Conservation (phyloP, 306 rosid species). For the Albizia julibrissin region DNA sequence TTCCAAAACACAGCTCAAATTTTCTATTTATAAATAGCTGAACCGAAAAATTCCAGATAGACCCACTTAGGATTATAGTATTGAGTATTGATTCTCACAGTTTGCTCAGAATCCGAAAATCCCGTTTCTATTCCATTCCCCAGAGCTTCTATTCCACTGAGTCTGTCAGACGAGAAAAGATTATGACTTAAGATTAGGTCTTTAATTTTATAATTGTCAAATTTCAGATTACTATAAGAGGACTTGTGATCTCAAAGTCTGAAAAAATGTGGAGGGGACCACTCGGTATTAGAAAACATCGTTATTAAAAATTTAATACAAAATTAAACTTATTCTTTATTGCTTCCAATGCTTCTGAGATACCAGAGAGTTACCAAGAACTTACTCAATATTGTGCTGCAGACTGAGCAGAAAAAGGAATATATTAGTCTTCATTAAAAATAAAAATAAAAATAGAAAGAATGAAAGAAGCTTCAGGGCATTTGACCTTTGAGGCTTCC, state of each 20-base stretch:
- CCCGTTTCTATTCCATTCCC: slow-evolving; percentile 99
- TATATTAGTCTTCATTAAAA: background rate
- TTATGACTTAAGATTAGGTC: slow-evolving; percentile 16
- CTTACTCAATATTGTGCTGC: slow-evolving; percentile 19
- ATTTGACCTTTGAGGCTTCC: background rate
- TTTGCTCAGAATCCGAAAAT: slow-evolving; percentile 78
- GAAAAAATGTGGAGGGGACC: slow-evolving; percentile 49
- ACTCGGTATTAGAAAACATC: slow-evolving; percentile 31
- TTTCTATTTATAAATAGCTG: slow-evolving; percentile 6
- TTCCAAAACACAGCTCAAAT: slow-evolving; percentile 58
- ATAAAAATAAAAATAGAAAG: background rate
- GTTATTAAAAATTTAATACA: background rate
- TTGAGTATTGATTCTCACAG: slow-evolving; percentile 33
- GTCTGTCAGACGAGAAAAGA: slow-evolving; percentile 56
- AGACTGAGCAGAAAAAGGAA: background rate
- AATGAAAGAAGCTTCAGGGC: background rate
- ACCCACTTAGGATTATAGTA: slow-evolving; percentile 43
- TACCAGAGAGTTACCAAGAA: slow-evolving; percentile 2
- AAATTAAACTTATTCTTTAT: slow-evolving; percentile 14
- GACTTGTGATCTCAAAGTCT: slow-evolving; percentile 50
- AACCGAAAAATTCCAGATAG: slow-evolving; percentile 42
- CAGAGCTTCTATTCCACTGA: slow-evolving; percentile 99
- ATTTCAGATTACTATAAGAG: slow-evolving; percentile 47
- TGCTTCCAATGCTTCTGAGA: slow-evolving; percentile 16
- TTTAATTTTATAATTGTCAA: slow-evolving; percentile 26